These are phyloP conservation scores for Pseudonectria foliicola DNA, from an alignment of 2,329 filamentous ascomycete species.

Conservation along the genomic window DNA sequence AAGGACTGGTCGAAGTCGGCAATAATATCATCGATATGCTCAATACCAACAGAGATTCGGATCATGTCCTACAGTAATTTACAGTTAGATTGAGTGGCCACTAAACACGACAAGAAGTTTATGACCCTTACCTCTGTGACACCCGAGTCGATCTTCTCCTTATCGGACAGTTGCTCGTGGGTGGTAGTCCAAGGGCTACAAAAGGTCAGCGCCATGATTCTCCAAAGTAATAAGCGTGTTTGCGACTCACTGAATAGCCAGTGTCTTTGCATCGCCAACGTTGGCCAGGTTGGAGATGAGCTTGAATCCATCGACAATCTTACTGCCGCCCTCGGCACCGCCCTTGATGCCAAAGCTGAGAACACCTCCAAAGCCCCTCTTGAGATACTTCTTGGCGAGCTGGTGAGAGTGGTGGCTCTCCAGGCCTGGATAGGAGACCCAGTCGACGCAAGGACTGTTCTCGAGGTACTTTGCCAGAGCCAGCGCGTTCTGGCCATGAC, in stretches of 20 bases:
- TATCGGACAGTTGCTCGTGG: conserved; percentile 80
- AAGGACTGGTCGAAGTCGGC: conserved; percentile 92
- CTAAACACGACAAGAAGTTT: too few relatives aligned
- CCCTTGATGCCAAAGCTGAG: conserved; percentile 92
- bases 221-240: neutral
- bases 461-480: conserved; percentile 77
- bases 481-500: conserved; percentile 79
- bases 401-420: conserved; percentile 74
- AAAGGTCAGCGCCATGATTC: neutral
- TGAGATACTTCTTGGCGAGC: conserved; percentile 79
- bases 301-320: conserved; percentile 91
- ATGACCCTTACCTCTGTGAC: conserved; percentile 60
- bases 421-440: conserved; percentile 91
- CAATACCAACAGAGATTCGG: conserved; percentile 88
- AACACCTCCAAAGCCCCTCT: conserved; percentile 80
- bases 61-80: conserved; percentile 61
- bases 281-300: conserved; percentile 94
- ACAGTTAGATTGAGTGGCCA: conserved; percentile 1
- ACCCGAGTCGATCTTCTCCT: conserved; percentile 74
- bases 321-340: conserved; percentile 71
- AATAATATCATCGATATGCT: conserved; percentile 97
- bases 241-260: conserved; percentile 67
- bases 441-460: conserved; percentile 74
- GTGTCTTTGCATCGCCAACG: conserved; percentile 89
- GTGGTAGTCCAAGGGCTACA: conserved; percentile 78